Conservation (phyloP, 208 protist species). For the Trypanosomatidae sp. region DNA sequence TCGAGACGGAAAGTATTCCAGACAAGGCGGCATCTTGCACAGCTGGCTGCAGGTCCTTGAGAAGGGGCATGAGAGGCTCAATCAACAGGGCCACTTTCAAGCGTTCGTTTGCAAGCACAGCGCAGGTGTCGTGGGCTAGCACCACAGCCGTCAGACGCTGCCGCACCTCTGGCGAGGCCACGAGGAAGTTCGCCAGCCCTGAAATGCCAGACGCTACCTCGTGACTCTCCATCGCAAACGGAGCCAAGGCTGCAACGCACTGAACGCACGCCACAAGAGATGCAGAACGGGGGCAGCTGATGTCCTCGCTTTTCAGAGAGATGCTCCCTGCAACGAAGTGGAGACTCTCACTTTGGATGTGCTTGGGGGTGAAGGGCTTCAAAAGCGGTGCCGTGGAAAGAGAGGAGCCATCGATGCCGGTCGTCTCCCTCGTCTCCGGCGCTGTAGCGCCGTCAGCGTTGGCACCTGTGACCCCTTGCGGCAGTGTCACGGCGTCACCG, state of each 20-base stretch:
- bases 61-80: conserved; percentile 44
- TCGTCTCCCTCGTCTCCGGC: background rate
- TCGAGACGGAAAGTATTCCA: conserved; percentile 40
- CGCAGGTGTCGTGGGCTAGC: conserved; percentile 44
- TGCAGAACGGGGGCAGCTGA: conserved; percentile 18
- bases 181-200: conserved; percentile 41
- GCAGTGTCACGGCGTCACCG: conserved; percentile 14
- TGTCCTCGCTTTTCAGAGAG: conserved; percentile 8
- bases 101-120: conserved; percentile 29
- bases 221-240: conserved; percentile 35
- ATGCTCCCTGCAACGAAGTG: conserved; percentile 30
- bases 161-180: conserved; percentile 23
- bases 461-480: background rate
- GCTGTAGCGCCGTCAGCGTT: background rate
- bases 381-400: background rate
- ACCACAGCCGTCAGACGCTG: conserved; percentile 50
- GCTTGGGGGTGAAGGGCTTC: background rate
- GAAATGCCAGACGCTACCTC: conserved; percentile 40
- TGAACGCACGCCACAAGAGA: conserved; percentile 27
- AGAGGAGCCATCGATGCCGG: background rate
- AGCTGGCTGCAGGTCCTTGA: conserved; percentile 40
- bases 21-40: conserved; percentile 64
- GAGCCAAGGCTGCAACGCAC: conserved; percentile 29
- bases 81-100: conserved; percentile 41
- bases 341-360: conserved; percentile 23